phyloP scores from a whole-genome alignment of 2,329 filamentous ascomycete species.

The Colletotrichum sp. region DNA sequence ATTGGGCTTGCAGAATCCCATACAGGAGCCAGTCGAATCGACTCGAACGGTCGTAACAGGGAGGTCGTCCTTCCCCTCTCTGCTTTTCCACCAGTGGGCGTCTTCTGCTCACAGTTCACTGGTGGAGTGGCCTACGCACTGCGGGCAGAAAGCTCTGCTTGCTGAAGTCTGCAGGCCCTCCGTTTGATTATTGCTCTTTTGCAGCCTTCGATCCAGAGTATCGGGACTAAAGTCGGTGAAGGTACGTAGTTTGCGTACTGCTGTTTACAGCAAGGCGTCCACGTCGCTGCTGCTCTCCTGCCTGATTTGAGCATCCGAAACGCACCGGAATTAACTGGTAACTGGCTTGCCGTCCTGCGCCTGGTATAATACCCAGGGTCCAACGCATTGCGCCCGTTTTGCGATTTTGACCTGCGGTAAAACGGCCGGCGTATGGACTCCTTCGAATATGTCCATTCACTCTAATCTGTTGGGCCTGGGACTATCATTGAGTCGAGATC shows the following conservation, averaged over 20 bases:
- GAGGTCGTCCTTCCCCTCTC: neutral
- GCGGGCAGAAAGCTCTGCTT: neutral
- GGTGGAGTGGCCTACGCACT: neutral
- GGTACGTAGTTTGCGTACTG: neutral
- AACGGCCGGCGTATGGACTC: neutral
- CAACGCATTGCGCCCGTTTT: conserved; percentile 2
- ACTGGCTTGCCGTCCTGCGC: neutral
- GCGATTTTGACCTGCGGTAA: neutral
- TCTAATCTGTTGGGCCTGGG: neutral
- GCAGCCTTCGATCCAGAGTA: conserved; percentile 11
- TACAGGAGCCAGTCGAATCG: neutral
- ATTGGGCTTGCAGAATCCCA: conserved; percentile 1
- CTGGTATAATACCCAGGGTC: neutral
- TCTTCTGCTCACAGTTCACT: neutral
- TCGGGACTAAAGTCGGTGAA: conserved; percentile 20
- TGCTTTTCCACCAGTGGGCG: conserved; percentile 16
- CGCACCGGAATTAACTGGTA: neutral
- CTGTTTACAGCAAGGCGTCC: neutral
- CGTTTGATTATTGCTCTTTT: neutral
- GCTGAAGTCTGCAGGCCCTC: neutral
- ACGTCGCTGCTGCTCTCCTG: conserved; percentile 7
- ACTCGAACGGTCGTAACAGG: neutral
- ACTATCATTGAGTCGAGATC: neutral
- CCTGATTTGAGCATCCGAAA: conserved; percentile 6
- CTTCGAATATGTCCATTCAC: neutral